Conservation (phyloP, 1,284 basidiomycete genomes). For the Cutaneotrichosporon mucoides region DNA sequence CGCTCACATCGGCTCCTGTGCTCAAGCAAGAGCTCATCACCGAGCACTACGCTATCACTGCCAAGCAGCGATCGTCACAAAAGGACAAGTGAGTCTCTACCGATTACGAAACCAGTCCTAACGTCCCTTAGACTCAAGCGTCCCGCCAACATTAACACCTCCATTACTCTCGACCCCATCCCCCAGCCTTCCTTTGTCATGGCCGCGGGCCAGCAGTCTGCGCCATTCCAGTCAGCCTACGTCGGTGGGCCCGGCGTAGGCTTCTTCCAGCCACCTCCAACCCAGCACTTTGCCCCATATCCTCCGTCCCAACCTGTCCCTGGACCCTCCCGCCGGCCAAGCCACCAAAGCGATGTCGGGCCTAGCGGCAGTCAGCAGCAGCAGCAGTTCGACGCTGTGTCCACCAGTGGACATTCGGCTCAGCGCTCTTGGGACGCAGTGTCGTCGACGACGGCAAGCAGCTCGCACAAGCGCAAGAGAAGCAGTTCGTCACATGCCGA, state of each 20-base stretch:
- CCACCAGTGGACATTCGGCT: neutral
- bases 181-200: neutral
- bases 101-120: neutral
- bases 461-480: constrained; percentile 20
- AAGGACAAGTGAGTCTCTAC: constrained; percentile 17
- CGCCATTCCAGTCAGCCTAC: constrained; percentile 6
- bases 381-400: neutral
- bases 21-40: constrained; percentile 25
- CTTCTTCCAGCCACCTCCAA: constrained; percentile 1
- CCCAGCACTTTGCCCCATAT: neutral
- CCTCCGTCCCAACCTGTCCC: constrained; percentile 2
- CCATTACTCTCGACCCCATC: constrained; percentile 2
- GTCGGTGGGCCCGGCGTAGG: neutral
- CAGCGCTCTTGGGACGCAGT: constrained; percentile 10
- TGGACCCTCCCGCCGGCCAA: constrained; percentile 10
- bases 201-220: neutral
- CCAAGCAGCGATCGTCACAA: constrained; percentile 17
- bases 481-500: constrained; percentile 9
- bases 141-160: constrained; percentile 12
- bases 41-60: constrained; percentile 24
- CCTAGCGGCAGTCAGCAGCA: neutral
- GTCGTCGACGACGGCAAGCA: neutral
- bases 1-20: constrained; percentile 15
- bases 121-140: constrained; percentile 13
- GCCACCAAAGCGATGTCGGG: neutral